Evolutionary conservation across 2,329 filamentous ascomycete genomes (phyloP), one percentile per base, ranked within the genome.

Genomic region (Hymenoscyphus salicellus): DNA sequence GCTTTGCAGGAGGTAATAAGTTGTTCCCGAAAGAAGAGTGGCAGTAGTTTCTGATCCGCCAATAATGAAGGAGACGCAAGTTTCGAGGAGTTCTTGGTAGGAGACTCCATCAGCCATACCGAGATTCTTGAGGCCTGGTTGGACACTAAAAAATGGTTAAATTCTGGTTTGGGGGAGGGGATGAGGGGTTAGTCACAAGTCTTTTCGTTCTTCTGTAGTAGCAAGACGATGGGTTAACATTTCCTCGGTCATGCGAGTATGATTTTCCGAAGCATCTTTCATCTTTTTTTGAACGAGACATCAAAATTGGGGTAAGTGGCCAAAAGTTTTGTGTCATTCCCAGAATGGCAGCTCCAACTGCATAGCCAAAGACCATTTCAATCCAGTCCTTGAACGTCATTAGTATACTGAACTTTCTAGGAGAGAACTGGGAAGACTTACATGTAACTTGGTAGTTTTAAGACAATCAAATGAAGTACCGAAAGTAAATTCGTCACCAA

Each of bases 391-490:
- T 32, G 30, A 61, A 14, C 4, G 23, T 6, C n/a, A 14, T 30
- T 56, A 26, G 52, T 7, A 17, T 32, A 30, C 16, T 30, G 17
- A 8, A 28, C 14, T 5, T 2, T 38, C 23, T 30, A 1, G 7
- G 36, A 46, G 4, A 11, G 30, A 56, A 14, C 28, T 20, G 17
- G n/a, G 16, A 56, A 55, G 28, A 58, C 66, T 55, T 36, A 66
- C 66, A 46, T 71, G 68, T n/a, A 67, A 26, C 5, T 33, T 60
- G 8, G 58, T 61, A 41, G 30, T 73, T 41, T 73, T 71, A 38
- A 81, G 75, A 68, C 79, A 77, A 20, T 78, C 78, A 65, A 81
- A 80, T 1, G 78, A 64, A 30, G 76, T 64, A 30, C 79, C 79
- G 30, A 80, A 76, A 1, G 75, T 76, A 23, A 81, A 65, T 28